Evolutionary conservation across 768 basidiomycete genomes (phyloP).

Genomic region (Tylopilus rubrobrunneus): DNA sequence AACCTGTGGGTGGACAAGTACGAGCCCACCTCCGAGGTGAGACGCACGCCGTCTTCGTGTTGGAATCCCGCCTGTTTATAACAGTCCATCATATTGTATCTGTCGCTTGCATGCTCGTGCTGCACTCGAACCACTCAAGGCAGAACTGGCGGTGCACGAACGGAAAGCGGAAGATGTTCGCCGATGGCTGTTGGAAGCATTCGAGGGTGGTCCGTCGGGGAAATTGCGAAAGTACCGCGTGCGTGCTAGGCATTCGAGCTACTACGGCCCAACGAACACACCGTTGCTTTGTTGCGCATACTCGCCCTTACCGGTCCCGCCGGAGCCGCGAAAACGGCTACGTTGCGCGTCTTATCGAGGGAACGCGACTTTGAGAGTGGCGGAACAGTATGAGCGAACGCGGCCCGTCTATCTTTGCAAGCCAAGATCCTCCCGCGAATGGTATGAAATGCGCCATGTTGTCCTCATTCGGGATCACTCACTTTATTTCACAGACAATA

Average conservation of each 20-base stretch:
- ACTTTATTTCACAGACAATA: conserved; percentile 8
- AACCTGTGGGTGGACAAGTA: conserved; percentile 62
- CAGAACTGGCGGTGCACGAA: conserved; percentile 74
- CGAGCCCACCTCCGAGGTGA: conserved; percentile 56
- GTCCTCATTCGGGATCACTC: neutral
- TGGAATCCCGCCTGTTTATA: neutral
- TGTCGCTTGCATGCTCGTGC: neutral
- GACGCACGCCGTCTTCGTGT: conserved; percentile 7
- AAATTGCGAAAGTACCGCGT: conserved; percentile 74
- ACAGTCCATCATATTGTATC: neutral
- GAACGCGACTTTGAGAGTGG: conserved; percentile 90
- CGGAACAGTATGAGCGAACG: conserved; percentile 60
- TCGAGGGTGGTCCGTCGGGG: conserved; percentile 60
- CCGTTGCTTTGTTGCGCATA: conserved; percentile 53
- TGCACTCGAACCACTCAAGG: conserved; percentile 24
- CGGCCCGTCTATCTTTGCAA: conserved; percentile 19
- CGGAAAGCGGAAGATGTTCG: conserved; percentile 77
- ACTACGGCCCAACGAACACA: neutral
- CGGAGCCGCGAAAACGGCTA: conserved; percentile 88
- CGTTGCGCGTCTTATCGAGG: conserved; percentile 65
- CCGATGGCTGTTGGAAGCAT: conserved; percentile 69
- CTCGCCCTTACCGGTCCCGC: conserved; percentile 85
- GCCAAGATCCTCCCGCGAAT: conserved; percentile 10
- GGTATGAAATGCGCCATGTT: conserved; percentile 3
- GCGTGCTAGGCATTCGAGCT: conserved; percentile 21